Conservation (phyloP, 2,329 filamentous ascomycete genomes). For the Nemania sp. region DNA sequence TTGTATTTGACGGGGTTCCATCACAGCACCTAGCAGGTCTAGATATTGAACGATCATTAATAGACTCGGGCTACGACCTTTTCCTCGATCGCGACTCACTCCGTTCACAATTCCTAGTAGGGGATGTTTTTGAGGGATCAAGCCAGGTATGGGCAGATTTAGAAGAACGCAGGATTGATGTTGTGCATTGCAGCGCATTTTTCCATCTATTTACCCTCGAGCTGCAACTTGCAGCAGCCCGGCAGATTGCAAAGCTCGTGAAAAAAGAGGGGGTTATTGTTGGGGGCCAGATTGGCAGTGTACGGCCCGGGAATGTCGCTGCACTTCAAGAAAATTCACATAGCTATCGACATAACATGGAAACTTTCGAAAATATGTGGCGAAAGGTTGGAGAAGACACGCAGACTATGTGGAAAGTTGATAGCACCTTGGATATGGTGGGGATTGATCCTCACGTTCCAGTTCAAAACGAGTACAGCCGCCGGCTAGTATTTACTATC, state of each 20-base stretch:
- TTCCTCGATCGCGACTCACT: conserved; percentile 34
- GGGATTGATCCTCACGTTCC: conserved; percentile 19
- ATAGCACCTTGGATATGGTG: conserved; percentile 27
- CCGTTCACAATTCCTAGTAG: conserved; percentile 27
- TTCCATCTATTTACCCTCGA: conserved; percentile 34
- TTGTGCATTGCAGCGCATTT: conserved; percentile 34
- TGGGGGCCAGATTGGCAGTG: conserved; percentile 28
- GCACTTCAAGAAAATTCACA: conserved; percentile 13
- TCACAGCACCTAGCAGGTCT: conserved; percentile 29
- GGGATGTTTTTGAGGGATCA: conserved; percentile 28
- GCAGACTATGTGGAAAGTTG: conserved; percentile 28
- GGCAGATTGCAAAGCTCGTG: conserved; percentile 22
- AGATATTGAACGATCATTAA: conserved; percentile 29
- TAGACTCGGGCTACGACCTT: conserved; percentile 34
- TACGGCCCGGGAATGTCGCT: conserved; percentile 21
- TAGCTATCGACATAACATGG: conserved; percentile 26
- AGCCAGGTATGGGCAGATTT: conserved; percentile 23
- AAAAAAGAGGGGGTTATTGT: conserved; percentile 27
- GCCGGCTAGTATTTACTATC: conserved; percentile 28
- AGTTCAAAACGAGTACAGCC: conserved; percentile 25
- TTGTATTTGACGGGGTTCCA: conserved; percentile 33
- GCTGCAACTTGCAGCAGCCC: conserved; percentile 26
- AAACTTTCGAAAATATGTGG: conserved; percentile 26
- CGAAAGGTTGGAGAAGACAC: conserved; percentile 23
- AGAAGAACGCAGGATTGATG: conserved; percentile 26